Base-by-base conservation (phyloP, 148 eudicot genomes). In the Amaranthus palmeri region DNA sequence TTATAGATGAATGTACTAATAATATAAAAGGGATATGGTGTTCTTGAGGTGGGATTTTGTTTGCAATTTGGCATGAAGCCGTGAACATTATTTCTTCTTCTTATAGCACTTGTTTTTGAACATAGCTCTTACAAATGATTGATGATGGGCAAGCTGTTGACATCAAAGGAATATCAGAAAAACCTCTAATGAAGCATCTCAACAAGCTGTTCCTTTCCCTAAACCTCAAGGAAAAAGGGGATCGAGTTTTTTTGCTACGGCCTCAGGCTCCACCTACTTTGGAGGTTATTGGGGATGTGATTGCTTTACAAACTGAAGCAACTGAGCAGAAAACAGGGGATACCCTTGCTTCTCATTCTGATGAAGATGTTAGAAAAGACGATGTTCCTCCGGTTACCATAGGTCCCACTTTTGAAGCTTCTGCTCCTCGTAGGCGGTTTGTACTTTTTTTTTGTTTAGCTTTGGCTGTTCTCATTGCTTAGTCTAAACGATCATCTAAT, bases 121-220 rank as follows among this genome's bases (percentile, higher is more conserved):
- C 54, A 65, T 81, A 91, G 97, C 96, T 95, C 65, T 71, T 95
- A 73, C 84, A 75, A 72, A 91, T 91, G 98, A 88, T 95, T 76
- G 98, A 95, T 72, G 79, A 73, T 64, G 97, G 98, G 72, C 97
- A 95, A 91, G 97, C 97, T 64, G 98, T 95, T 76, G 98, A 95
- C 76, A 89, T 95, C 72, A 84, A 80, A 42, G 98, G 96, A 71
- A 80, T 91, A 73, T 88, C 96, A n/a, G 97, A 91, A 73, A 95
- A 67, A 78, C 83, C 91, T 42, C 69, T 95, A 72, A 82, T 85
- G 74, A 89, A 88, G 82, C 88, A 83, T 77, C 87, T 95, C 71
- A 84, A 81, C 77, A 91, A 82, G 88, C 77, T 95, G 57, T 95
- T 95, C 72, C 60, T 81, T 36, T 91, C 93, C 50, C 85, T 91